A percentile compares a stretch with the other conserved stretches of the same genome.
Evolutionary conservation across 805 yeast genomes (phyloP).

Genomic region (Candida oleophila): DNA sequence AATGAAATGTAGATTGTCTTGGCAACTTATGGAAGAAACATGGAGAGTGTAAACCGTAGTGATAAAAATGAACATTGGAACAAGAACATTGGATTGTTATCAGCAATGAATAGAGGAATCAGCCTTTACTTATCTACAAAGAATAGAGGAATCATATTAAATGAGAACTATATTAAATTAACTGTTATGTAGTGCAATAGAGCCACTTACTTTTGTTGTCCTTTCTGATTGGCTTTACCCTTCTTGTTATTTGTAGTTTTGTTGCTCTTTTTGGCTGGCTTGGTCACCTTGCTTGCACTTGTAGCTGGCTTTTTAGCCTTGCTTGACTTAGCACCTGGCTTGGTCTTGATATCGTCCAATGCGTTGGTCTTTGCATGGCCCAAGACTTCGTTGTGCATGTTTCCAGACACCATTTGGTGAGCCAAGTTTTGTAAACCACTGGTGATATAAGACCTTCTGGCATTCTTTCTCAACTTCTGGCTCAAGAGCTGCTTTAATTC

Average conservation of each 20-base stretch:
- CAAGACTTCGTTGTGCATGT: conserved; percentile 63
- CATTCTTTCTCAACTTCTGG: conserved; percentile 57
- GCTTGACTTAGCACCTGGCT: conserved; percentile 8
- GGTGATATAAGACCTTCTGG: conserved; percentile 72
- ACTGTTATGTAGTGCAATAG: conserved; percentile 6
- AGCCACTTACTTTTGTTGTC: neutral
- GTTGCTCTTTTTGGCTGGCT: conserved; percentile 6
- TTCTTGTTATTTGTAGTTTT: conserved; percentile 5
- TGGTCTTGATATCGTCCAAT: conserved; percentile 48
- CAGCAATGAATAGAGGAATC: too few relatives aligned
- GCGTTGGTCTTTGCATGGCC: conserved; percentile 74
- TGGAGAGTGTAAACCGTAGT: too few relatives aligned
- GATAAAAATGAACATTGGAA: too few relatives aligned
- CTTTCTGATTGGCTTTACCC: conserved; percentile 5
- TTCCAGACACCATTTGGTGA: conserved; percentile 66
- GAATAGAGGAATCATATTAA: too few relatives aligned
- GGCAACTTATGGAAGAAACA: too few relatives aligned
- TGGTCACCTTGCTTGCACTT: neutral
- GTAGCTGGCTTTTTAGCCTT: conserved; percentile 10
- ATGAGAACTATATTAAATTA: too few relatives aligned
- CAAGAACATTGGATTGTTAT: too few relatives aligned
- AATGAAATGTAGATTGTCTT: too few relatives aligned
- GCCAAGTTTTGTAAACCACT: conserved; percentile 80
- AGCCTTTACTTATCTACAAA: too few relatives aligned
- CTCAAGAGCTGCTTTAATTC: conserved; percentile 54